Base-by-base conservation (phyloP, 2,329 filamentous ascomycete genomes). In the Coniochaeta hoffmannii region DNA sequence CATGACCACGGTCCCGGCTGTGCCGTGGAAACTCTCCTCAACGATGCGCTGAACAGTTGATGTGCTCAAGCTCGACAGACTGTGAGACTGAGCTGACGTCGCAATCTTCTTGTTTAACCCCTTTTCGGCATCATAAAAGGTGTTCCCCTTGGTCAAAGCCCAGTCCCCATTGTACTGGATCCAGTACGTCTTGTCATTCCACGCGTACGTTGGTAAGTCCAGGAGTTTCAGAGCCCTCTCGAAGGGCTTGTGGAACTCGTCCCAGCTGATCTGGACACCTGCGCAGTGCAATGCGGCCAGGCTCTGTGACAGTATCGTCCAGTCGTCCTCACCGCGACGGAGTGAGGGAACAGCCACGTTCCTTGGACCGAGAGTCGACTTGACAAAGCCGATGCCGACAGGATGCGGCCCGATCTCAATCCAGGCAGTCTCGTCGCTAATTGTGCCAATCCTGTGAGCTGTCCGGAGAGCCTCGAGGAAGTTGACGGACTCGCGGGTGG, bases 101-200 rank as follows among this genome's bases (percentile, higher is more conserved):
- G n/a, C n/a, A n/a, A n/a, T n/a, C n/a, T 55, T 53, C 19, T 31
- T 41, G 30, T 32, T 63, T 11, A 64, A 63, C 1, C 62, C 60
- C 54, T 68, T 70, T 34, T 58, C 54, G 5, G 24, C 55, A 44
- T 61, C 56, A 50, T 61, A 57, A 52, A 59, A 55, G 58, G 69
- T 70, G 66, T 85, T 76, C 56, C 77, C 85, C 71, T 88, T 89
- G 59, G 78, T 83, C 50, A 88, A 71, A 31, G 77, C 80, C 83
- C 84, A 89, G 34, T 71, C 69, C 28, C 69, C 69, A 1, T 66
- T 75, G 67, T 88, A 88, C 65, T 83, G 82, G 15, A 88, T 76
- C 85, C 85, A 88, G 69, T 89, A 89, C 61, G 81, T 83, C 75
- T 89, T 89, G 59, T 81, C 73, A 66, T 90, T 84, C 66, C 85